Base-by-base conservation (phyloP, 2,329 filamentous ascomycete genomes). In the Pseudogymnoascus sp. region DNA sequence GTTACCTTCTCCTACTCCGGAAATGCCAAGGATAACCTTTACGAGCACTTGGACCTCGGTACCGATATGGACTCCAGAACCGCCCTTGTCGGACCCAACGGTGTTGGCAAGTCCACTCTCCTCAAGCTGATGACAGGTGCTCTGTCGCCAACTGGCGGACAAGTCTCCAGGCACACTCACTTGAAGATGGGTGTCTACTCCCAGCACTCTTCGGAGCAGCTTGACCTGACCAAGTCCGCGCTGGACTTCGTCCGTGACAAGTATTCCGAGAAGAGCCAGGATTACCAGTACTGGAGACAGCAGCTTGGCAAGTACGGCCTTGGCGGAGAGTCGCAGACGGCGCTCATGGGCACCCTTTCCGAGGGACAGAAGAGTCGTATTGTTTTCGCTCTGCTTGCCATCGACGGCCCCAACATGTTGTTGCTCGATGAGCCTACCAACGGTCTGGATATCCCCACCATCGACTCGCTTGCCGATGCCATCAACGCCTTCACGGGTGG, bases 11-110 rank as follows among this genome's bases (percentile, higher is more conserved):
- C 93, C 48, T 99, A 99, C 84, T 96, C 92, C 63, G 95, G 95
- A 67, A 85, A 96, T 13, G 73, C 85, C 63, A 87, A 90, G 74
- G 95, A 99, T 75, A 96, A 96, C 76, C 83, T 99, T 63, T 99
- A 99, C 83, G 91, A 93, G 79, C 86, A 97, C 81, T 86, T 99
- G 45, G 95, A 99, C 76, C 90, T 99, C 68, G 95, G 95, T 86
- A 95, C 99, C 73, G 96, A 99, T 79, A 99, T 99, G 95, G 95
- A 99, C 82, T 97, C 93, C 67, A 89, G 95, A 81, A 96, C 93
- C 57, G 93, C 93, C 60, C 88, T 99, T 67, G 95, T 99, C 75
- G 95, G 95, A 66, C 95, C 95, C 76, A 98, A 98, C 79, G 95
- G 95, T 92, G 95, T 98, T 65, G 95, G 95, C 77, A 99, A 99